Evolutionary conservation across 768 basidiomycete species (phyloP).

Genomic region (Boletellus sp.): DNA sequence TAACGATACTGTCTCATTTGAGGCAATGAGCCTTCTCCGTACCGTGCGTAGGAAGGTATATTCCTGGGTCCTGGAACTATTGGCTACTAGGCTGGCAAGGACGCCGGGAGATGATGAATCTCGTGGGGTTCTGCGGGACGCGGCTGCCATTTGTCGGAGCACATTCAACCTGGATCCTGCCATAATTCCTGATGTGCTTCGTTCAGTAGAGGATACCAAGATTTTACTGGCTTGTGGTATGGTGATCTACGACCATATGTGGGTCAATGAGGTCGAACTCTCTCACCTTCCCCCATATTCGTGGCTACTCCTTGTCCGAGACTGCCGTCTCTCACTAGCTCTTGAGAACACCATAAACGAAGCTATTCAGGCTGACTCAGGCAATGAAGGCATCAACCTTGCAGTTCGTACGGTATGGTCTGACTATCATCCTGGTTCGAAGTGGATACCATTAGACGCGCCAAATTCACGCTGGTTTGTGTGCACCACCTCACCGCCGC

Average conservation of each 20-base stretch:
- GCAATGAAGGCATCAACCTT: constrained; percentile 25
- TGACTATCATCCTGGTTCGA: constrained; percentile 20
- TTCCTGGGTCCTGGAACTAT: constrained; percentile 36
- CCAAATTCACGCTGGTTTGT: constrained; percentile 31
- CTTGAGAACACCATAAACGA: constrained; percentile 21
- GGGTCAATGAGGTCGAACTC: constrained; percentile 9
- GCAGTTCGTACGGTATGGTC: constrained; percentile 33
- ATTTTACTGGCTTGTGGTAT: constrained; percentile 33
- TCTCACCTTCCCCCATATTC: constrained; percentile 5
- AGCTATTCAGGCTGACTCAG: constrained; percentile 4
- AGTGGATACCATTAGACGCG: constrained; percentile 19
- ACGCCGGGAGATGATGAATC: constrained; percentile 1
- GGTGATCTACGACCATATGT: constrained; percentile 29
- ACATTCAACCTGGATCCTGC: constrained; percentile 27
- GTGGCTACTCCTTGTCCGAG: constrained; percentile 26
- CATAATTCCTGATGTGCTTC: constrained; percentile 11
- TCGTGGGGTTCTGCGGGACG: constrained; percentile 12
- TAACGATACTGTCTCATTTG: constrained; percentile 12
- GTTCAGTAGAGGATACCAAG: constrained; percentile 22
- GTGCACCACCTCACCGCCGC: constrained; percentile 18
- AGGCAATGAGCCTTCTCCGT: constrained; percentile 25
- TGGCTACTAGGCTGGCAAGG: constrained; percentile 10
- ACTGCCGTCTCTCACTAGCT: constrained; percentile 31
- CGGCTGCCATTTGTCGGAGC: constrained; percentile 19
- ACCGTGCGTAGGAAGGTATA: constrained; percentile 30